These are phyloP conservation scores for Davidsoniella neocaledoniae DNA, from an alignment of 2,329 filamentous ascomycete species.

Conservation along the genomic window DNA sequence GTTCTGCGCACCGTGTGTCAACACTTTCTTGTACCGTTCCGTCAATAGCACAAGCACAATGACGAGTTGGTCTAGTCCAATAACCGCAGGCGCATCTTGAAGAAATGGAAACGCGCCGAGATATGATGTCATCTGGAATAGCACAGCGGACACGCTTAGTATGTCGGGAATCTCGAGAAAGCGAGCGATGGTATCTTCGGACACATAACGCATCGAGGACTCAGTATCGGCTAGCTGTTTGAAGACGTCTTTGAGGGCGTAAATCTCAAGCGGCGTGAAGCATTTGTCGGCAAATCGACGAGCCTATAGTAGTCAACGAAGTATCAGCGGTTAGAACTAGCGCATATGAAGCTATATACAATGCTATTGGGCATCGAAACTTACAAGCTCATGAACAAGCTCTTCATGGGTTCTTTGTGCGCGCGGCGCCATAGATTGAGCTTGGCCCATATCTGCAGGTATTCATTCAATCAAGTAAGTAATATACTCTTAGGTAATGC, in stretches of 20 bases:
- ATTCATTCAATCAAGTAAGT: background rate
- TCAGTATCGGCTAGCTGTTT: conserved; percentile 49
- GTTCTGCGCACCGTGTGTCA: conserved; percentile 39
- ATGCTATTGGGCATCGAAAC: background rate
- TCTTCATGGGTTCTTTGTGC: conserved; percentile 2
- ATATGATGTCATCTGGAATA: conserved; percentile 57
- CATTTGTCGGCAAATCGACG: conserved; percentile 50
- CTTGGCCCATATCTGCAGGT: conserved; percentile 4
- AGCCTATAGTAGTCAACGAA: conserved; percentile 26
- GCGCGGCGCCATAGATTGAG: background rate
- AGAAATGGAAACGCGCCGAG: conserved; percentile 60
- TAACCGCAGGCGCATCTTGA: conserved; percentile 49
- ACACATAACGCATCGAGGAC: conserved; percentile 46
- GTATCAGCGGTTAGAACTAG: background rate
- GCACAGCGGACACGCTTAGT: conserved; percentile 45
- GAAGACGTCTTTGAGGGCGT: conserved; percentile 60
- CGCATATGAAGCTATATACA: background rate
- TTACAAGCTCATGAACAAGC: conserved; percentile 2
- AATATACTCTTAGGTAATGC: too few relatives aligned
- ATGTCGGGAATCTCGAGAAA: conserved; percentile 61
- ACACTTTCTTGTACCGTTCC: conserved; percentile 46
- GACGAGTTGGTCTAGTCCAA: conserved; percentile 53
- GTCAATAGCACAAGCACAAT: conserved; percentile 60
- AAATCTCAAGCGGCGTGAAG: conserved; percentile 55
- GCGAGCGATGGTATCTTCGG: conserved; percentile 51